Evolutionary conservation across 345 rosid species (phyloP).

Genomic region (Hibiscus trionum): DNA sequence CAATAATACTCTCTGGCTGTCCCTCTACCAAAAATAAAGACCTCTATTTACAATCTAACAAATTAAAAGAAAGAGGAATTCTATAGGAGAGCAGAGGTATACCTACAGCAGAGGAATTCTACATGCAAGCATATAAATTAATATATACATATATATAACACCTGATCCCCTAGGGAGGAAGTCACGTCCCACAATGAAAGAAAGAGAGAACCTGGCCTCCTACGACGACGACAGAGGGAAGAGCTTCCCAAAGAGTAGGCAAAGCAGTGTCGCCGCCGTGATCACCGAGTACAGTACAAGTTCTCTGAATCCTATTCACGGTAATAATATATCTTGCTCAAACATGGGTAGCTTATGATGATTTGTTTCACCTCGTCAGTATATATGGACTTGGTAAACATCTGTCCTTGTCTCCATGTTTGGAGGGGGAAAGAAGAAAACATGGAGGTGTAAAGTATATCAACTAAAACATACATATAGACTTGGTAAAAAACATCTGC

Average conservation of each 20-base stretch:
- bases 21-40: conserved; percentile 43
- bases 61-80: not conserved
- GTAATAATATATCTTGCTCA: not conserved
- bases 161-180: conserved; percentile 99
- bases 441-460: no score
- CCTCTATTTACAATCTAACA: not conserved
- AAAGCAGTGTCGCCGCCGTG: conserved; percentile 67
- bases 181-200: conserved; percentile 70
- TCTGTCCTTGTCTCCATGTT: no score
- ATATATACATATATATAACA: conserved; percentile 6
- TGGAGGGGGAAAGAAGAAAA: no score
- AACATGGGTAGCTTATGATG: no score
- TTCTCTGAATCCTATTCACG: conserved; percentile 88
- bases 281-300: conserved; percentile 90
- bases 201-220: conserved; percentile 67
- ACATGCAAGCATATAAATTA: not conserved
- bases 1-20: conserved; percentile 80
- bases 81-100: conserved; percentile 11
- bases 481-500: no score
- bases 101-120: conserved; percentile 51
- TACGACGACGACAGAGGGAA: conserved; percentile 77
- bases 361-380: no score
- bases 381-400: no score
- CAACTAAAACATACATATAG: no score
- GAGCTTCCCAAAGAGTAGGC: conserved; percentile 96